Conservation (phyloP, 495 filamentous ascomycete genomes). For the Neurospora sp. region DNA sequence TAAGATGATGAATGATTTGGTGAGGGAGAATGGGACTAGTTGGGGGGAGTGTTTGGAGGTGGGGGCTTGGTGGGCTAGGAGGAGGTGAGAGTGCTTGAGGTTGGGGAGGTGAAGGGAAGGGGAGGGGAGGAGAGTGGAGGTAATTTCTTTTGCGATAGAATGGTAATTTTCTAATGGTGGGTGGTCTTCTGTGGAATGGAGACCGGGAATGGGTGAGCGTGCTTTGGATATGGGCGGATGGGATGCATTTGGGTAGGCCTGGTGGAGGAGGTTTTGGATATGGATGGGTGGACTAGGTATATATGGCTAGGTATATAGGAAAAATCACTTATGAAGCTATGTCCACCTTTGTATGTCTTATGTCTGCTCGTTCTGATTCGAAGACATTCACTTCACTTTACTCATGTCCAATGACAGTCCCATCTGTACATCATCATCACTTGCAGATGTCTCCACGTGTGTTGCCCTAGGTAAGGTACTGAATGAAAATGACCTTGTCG, state of each 20-base stretch:
- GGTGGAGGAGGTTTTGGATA: neutral
- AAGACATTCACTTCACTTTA: too few relatives aligned
- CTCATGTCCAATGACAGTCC: too few relatives aligned
- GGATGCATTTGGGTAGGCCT: neutral
- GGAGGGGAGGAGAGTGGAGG: neutral
- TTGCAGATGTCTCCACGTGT: too few relatives aligned
- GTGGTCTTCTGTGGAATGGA: neutral
- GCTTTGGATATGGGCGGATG: neutral
- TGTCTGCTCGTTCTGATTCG: too few relatives aligned
- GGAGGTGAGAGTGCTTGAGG: constrained; percentile 27
- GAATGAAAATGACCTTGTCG: too few relatives aligned
- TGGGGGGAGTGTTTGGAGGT: constrained; percentile 88
- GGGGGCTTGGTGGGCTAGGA: constrained; percentile 88
- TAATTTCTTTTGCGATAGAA: neutral
- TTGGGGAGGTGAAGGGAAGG: neutral
- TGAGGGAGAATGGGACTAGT: constrained; percentile 65
- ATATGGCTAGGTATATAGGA: neutral
- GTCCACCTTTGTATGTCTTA: neutral
- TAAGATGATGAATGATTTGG: constrained; percentile 73
- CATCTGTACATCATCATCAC: too few relatives aligned
- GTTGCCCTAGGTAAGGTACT: too few relatives aligned
- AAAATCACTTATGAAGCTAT: neutral
- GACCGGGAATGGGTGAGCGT: neutral
- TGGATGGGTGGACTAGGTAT: neutral
- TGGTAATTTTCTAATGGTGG: neutral